Base-by-base conservation (phyloP, 2,329 filamentous ascomycete genomes). In the Dactylonectria macrodidyma region DNA sequence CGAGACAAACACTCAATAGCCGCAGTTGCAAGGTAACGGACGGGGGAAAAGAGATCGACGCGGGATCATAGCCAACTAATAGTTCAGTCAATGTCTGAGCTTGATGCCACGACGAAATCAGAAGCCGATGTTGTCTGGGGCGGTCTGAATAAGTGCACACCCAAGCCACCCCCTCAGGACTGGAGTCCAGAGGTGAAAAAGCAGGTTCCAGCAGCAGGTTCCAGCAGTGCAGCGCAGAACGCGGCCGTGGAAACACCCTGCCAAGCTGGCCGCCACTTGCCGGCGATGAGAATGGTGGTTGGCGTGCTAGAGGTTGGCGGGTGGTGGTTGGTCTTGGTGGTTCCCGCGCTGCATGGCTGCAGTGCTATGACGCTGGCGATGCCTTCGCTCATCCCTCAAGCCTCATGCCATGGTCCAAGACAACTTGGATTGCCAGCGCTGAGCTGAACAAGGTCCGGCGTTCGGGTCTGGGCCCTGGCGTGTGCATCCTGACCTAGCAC, bases 61-160 rank as follows among this genome's bases (percentile, higher is more conserved):
- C 10, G 22, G 44, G 33, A 38, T 10, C 36, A 44, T 7, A 65
- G 57, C 33, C 55, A 33, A 59, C 59, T 60, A 68, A 68, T 74
- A 66, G 73, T 19, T 75, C 74, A 75, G 71, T 74, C 73, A 74
- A 48, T 78, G 78, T 78, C 77, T 79, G 76, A 78, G 71, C 67
- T 70, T 60, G 57, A 56, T 59, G 50, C 62, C 59, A 52, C 30
- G 30, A 24, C 19, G 11, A 38, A 47, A 38, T 14, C 46, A 26
- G 11, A 30, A 47, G 47, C 14, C 46, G 51, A 36, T 64, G 26
- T 7, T 4, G 26, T 62, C 60, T 55, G 57, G 55, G 38, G 50
- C 61, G 60, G 41, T 57, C 64, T 48, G 54, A 47, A 62, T 30
- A 54, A 52, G 33, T 14, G 33, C n/a, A 34, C 9, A 11, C 48